These are phyloP conservation scores for Pichia sp. DNA, from an alignment of 1,139 yeast species.

Conservation along the genomic window DNA sequence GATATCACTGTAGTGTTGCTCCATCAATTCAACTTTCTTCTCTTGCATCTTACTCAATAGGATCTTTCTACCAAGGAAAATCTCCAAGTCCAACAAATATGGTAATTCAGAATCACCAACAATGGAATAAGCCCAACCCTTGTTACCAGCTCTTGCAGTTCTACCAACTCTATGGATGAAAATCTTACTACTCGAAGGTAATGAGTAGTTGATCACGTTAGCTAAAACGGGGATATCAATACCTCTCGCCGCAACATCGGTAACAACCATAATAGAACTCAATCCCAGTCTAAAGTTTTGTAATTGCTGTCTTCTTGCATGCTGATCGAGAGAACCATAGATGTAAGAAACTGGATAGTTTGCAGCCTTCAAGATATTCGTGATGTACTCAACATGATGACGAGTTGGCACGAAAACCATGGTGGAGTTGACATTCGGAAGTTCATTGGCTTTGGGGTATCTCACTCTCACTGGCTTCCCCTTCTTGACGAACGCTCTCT, in stretches of 20 bases:
- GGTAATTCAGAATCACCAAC: slow-evolving; percentile 84
- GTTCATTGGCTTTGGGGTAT: slow-evolving; percentile 69
- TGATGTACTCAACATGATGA: slow-evolving; percentile 92
- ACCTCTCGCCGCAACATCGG: slow-evolving; percentile 99
- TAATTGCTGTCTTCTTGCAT: slow-evolving; percentile 86
- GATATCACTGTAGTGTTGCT: slow-evolving; percentile 39
- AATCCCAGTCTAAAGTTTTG: slow-evolving; percentile 79
- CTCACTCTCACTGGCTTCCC: slow-evolving; percentile 40
- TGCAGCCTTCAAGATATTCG: slow-evolving; percentile 58
- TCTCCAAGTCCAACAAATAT: slow-evolving; percentile 80
- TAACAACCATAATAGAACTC: slow-evolving; percentile 80
- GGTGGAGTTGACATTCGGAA: slow-evolving; percentile 82
- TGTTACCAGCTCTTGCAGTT: slow-evolving; percentile 98
- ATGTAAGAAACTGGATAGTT: slow-evolving; percentile 82
- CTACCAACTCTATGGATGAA: slow-evolving; percentile 98
- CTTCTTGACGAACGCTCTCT: slow-evolving; percentile 15
- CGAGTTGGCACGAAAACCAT: slow-evolving; percentile 94
- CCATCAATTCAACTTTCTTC: slow-evolving; percentile 45
- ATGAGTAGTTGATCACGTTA: slow-evolving; percentile 81
- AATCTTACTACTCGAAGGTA: slow-evolving; percentile 89
- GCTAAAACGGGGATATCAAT: slow-evolving; percentile 96
- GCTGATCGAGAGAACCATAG: slow-evolving; percentile 92
- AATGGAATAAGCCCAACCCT: slow-evolving; percentile 96
- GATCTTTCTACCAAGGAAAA: slow-evolving; percentile 81
- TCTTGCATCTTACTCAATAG: slow-evolving; percentile 65